phyloP scores from a whole-genome alignment of 2,329 filamentous ascomycete genomes.

The Aspergillus aculeatinus region DNA sequence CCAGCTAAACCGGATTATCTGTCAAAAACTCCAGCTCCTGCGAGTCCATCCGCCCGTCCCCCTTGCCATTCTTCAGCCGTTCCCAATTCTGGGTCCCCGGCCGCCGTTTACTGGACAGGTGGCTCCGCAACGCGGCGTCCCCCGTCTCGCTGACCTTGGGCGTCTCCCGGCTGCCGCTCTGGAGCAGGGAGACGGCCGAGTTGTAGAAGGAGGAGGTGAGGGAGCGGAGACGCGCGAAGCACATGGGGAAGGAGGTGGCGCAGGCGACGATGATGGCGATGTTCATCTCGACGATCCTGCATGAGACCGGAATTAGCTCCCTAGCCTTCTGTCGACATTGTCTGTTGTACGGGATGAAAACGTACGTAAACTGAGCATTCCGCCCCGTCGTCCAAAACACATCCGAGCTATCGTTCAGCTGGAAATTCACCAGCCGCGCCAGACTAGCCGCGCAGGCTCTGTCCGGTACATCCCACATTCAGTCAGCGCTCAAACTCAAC shows the following conservation, averaged over 20 bases:
- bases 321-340: not conserved
- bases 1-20: not conserved
- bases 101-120: not conserved
- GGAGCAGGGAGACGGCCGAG: not conserved
- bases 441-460: constrained; percentile 4
- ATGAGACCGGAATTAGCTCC: not conserved
- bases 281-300: constrained; percentile 5
- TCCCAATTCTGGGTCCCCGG: not conserved
- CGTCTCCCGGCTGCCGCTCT: not conserved
- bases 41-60: not conserved
- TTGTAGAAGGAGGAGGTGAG: constrained; percentile 1
- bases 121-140: not conserved
- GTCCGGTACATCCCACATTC: not conserved
- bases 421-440: not conserved
- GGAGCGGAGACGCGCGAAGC: not conserved
- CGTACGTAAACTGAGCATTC: constrained; percentile 2
- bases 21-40: not conserved
- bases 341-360: not conserved
- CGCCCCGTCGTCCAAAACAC: not conserved
- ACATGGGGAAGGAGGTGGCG: constrained; percentile 1
- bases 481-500: too few species aligned
- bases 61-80: not conserved
- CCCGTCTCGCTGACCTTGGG: not conserved
- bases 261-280: constrained; percentile 8
- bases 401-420: not conserved